Base-by-base conservation (phyloP, 1,284 basidiomycete genomes). In the Pseudozyma tsukubaensis region DNA sequence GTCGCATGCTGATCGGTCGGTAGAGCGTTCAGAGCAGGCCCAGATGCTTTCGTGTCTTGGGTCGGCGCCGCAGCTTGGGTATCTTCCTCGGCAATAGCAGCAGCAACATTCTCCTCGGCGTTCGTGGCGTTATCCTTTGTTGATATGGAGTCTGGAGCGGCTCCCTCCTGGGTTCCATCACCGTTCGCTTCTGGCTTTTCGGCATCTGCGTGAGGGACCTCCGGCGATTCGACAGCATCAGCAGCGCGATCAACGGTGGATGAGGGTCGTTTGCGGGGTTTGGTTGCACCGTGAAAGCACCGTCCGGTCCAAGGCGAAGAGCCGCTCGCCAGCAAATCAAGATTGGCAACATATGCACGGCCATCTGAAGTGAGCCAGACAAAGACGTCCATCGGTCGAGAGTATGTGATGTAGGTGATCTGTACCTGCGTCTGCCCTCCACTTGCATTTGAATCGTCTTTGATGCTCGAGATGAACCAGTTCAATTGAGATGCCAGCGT, bases 1-100 rank as follows among this genome's bases (percentile, higher is more conserved):
- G 76, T 77, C 13, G 91, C 92, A 79, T 91, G 90, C 49, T 88
- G 85, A 66, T 91, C 92, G 29, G 86, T 73, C 2, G 63, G 54
- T 8, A 75, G 32, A n/a, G 45, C n/a, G n/a, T n/a, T n/a, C n/a
- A n/a, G n/a, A n/a, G n/a, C n/a, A n/a, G n/a, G n/a, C n/a, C n/a
- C n/a, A n/a, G n/a, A n/a, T n/a, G n/a, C n/a, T n/a, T n/a, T n/a
- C n/a, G n/a, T n/a, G n/a, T n/a, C n/a, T n/a, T n/a, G n/a, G n/a
- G n/a, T n/a, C n/a, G n/a, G n/a, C n/a, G n/a, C n/a, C n/a, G n/a
- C n/a, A n/a, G n/a, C n/a, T n/a, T n/a, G n/a, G n/a, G n/a, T n/a
- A n/a, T n/a, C n/a, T n/a, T n/a, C n/a, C n/a, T n/a, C 49, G 1
- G 43, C 11, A 18, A 59, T 21, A 1, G 29, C n/a, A 21, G 49